phyloP scores from a whole-genome alignment of 2,329 filamentous ascomycete species.

The Colletotrichum tanaceti region DNA sequence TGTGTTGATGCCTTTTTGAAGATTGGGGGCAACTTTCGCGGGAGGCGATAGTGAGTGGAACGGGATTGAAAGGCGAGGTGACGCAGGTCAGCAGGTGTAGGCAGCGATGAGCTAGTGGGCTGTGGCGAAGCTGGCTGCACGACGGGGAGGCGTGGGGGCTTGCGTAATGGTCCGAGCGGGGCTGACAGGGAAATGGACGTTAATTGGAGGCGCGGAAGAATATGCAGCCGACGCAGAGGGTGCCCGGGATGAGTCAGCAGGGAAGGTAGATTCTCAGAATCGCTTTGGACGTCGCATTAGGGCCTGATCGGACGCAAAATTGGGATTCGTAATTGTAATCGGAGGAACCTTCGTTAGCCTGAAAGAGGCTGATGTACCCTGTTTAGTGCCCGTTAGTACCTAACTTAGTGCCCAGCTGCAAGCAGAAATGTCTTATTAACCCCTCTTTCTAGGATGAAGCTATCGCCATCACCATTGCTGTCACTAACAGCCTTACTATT shows the following conservation, averaged over 20 bases:
- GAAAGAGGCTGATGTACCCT: no score
- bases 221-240: slow-evolving; percentile 17
- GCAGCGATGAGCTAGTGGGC: slow-evolving; percentile 30
- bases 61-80: slow-evolving; percentile 11
- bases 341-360: no score
- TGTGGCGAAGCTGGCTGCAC: slow-evolving; percentile 29
- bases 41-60: background rate
- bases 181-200: background rate
- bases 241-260: background rate
- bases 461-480: no score
- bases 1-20: slow-evolving; percentile 2
- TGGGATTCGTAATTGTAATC: no score
- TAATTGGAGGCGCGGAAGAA: slow-evolving; percentile 23
- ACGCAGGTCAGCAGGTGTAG: slow-evolving; percentile 31
- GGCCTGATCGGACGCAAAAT: no score
- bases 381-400: no score
- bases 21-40: no score
- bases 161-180: slow-evolving; percentile 29
- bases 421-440: no score
- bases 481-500: no score
- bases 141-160: slow-evolving; percentile 15
- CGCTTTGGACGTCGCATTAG: background rate
- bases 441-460: no score
- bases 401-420: no score
- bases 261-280: background rate